Percentiles rank a stretch among this genome's conserved stretches.
phyloP scores from a whole-genome alignment of 257 asterid species.

The Nicotiana otophora region DNA sequence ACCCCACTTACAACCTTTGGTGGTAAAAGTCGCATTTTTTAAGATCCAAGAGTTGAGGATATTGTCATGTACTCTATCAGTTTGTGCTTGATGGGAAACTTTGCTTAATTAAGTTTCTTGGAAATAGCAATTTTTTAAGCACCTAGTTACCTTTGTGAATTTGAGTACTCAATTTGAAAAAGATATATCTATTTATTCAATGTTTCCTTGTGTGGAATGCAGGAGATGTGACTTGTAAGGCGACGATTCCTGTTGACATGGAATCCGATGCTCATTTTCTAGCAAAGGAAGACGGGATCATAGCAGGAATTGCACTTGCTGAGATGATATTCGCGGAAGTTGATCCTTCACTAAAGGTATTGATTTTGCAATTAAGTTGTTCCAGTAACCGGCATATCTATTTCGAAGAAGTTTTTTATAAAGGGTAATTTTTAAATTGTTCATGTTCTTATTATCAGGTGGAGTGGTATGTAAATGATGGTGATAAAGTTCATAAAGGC shows the following conservation, averaged over 20 bases:
- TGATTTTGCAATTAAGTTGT: background rate
- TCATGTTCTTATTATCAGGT: constrained; percentile 35
- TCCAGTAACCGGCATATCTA: background rate
- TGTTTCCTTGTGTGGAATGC: constrained; percentile 10
- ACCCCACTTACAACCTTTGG: background rate
- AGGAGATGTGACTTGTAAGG: constrained; percentile 97
- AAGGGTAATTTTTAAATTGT: background rate
- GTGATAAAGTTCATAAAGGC: constrained; percentile 80
- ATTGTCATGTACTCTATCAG: background rate
- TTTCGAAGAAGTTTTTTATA: background rate
- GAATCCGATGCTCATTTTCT: constrained; percentile 87
- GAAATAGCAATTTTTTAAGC: too few relatives aligned
- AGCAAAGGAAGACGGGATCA: constrained; percentile 91
- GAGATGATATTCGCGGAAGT: constrained; percentile 85
- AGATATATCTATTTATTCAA: background rate
- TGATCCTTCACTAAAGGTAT: constrained; percentile 84
- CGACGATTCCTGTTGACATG: constrained; percentile 80
- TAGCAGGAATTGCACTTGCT: constrained; percentile 89
- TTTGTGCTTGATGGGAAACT: background rate
- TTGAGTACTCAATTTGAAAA: background rate
- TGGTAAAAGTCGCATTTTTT: background rate
- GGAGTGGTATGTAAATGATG: constrained; percentile 76
- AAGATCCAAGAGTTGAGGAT: background rate
- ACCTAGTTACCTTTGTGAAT: background rate
- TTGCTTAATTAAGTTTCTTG: too few relatives aligned